A percentile compares a stretch with the other conserved stretches of the same genome.
Evolutionary conservation across 345 rosid genomes (phyloP).

Genomic region (Brassica cretica): DNA sequence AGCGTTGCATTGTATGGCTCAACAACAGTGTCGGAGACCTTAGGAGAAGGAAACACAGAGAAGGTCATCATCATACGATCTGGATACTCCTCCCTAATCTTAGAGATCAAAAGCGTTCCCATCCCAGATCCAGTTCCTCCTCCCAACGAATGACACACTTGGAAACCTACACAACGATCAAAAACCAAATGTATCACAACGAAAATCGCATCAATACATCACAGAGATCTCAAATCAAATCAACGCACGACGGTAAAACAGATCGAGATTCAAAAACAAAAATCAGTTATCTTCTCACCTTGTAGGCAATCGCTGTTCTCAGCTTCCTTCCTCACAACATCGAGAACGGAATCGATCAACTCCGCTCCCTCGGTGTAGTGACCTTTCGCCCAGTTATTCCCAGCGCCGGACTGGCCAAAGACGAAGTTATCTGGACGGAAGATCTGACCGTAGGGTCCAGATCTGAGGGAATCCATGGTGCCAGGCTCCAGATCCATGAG

Average conservation of each 20-base stretch:
- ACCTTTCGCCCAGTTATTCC: conserved; percentile 47
- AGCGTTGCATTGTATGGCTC: conserved; percentile 48
- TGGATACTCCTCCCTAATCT: conserved; percentile 46
- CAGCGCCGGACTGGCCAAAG: conserved; percentile 45
- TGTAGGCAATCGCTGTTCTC: conserved; percentile 48
- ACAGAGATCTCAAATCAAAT: not conserved
- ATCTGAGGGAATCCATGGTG: conserved; percentile 46
- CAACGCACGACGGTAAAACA: conserved; percentile 5
- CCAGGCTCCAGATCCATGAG: conserved; percentile 51
- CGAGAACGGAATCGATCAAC: conserved; percentile 43
- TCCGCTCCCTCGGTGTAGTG: conserved; percentile 46
- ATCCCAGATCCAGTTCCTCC: conserved; percentile 50
- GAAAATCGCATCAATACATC: not conserved
- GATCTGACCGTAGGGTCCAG: conserved; percentile 45
- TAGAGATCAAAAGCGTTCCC: conserved; percentile 46
- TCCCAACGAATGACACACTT: conserved; percentile 46
- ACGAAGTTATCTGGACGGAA: conserved; percentile 47
- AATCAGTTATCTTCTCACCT: conserved; percentile 19
- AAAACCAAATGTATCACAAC: not conserved
- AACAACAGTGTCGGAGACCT: conserved; percentile 48
- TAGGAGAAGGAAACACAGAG: conserved; percentile 47
- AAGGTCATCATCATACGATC: conserved; percentile 50
- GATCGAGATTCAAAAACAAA: conserved; percentile 20
- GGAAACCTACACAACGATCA: conserved; percentile 34
- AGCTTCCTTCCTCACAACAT: conserved; percentile 45